Evolutionary conservation across 2,329 filamentous ascomycete genomes (phyloP), one percentile per base, ranked within the genome.

Genomic region (Colletotrichum scovillei): DNA sequence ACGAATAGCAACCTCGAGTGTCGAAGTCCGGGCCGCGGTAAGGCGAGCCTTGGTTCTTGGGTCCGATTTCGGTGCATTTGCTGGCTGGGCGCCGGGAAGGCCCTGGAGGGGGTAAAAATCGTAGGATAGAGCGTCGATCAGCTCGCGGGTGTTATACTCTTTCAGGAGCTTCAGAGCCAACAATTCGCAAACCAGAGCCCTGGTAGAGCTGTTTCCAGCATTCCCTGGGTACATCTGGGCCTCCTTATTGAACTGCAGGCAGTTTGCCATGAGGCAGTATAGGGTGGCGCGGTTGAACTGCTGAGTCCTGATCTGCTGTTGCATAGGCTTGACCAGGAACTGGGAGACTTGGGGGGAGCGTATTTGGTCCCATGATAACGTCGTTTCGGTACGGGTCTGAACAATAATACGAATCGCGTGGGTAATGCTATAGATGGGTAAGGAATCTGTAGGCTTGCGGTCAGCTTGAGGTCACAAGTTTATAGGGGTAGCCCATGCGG

Each of bases 281-380:
- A 98, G 82, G 0, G 95, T 97, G 11, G 94, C 95, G 60, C 94
- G 90, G 35, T 93, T 95, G 82, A 97, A 96, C 82, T 98, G 94
- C 64, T 93, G 91, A 19, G 90, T 88, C 74, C 93, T 92, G 75
- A 98, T 95, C 81, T 96, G 93, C 80, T 97, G 93, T 82, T 97
- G 95, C 86, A 98, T 97, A 2, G 96, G 96, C 86, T 98, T 98
- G 80, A 98, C 90, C 46, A 98, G 89, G 81, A 98, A 98, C 80
- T 98, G 95, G 19, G 95, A 98, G 69, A 98, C 93, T 81, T 98
- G 96, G 3, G 96, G 96, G n/a, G 95, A 97, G 75, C 95, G 91
- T 75, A 98, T 87, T 82, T 98, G 96, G 76, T 98, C 96, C 95
- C 95, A 98, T 19, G 95, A 93, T 63, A 98, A 85, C 0, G 95